Evolutionary conservation across 2,329 filamentous ascomycete species (phyloP).

Genomic region (Neurospora sp.): DNA sequence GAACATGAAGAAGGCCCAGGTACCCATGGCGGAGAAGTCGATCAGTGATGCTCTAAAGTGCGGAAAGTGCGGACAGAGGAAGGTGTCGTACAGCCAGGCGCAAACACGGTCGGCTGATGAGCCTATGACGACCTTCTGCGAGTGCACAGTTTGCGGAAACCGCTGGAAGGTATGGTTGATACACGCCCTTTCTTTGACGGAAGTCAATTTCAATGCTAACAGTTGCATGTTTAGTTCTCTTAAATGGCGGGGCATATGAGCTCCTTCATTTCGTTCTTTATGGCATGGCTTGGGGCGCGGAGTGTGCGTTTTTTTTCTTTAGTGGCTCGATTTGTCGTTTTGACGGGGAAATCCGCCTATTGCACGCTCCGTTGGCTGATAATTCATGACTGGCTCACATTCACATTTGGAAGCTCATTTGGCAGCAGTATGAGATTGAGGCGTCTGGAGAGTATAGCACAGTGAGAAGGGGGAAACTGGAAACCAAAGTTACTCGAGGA

Average conservation of each 20-base stretch:
- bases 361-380: neutral
- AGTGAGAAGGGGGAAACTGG: neutral
- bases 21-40: constrained; percentile 82
- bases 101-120: constrained; percentile 95
- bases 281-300: neutral
- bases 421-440: neutral
- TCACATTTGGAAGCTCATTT: neutral
- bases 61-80: constrained; percentile 84
- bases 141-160: constrained; percentile 60
- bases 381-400: neutral
- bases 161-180: constrained; percentile 53
- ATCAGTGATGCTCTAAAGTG: constrained; percentile 84
- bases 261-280: neutral
- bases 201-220: constrained; percentile 3
- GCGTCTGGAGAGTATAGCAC: neutral
- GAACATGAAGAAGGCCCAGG: constrained; percentile 97
- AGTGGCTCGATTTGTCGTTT: neutral
- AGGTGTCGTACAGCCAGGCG: constrained; percentile 91
- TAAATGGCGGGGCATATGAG: constrained; percentile 5
- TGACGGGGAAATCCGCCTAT: neutral
- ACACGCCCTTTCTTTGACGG: neutral
- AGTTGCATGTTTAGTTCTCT: constrained; percentile 19
- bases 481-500: neutral
- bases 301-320: neutral
- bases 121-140: constrained; percentile 72